Percentiles rank a stretch among this genome's conserved stretches.
Evolutionary conservation across 2,329 filamentous ascomycete genomes (phyloP).

Genomic region (Tolypocladium endophyticum): DNA sequence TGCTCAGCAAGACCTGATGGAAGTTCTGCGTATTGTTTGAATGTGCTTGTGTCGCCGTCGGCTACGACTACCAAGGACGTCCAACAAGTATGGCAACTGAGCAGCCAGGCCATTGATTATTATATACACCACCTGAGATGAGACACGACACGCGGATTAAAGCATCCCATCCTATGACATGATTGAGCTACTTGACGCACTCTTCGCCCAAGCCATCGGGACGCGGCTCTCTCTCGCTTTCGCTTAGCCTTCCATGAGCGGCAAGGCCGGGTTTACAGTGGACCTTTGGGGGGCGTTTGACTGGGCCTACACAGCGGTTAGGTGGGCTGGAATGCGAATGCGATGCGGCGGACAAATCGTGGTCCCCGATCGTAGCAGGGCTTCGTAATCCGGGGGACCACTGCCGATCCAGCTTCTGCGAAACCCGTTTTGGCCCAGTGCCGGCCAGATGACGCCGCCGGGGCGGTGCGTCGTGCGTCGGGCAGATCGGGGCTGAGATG

Average conservation of each 20-base stretch:
- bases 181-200: not conserved
- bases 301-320: not conserved
- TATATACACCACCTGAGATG: not conserved
- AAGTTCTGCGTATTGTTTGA: not conserved
- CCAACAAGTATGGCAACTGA: not conserved
- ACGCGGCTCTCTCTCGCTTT: not conserved
- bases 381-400: not conserved
- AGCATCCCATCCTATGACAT: not conserved
- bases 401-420: not conserved
- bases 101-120: not conserved
- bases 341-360: not conserved
- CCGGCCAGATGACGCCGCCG: not conserved
- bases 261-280: not conserved
- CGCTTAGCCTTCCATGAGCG: not conserved
- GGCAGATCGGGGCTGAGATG: not conserved
- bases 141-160: no score
- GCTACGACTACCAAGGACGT: not conserved
- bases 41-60: not conserved
- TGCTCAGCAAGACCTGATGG: not conserved
- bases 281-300: not conserved
- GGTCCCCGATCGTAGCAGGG: not conserved
- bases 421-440: not conserved
- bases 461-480: not conserved
- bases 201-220: not conserved
- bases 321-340: not conserved